Evolutionary conservation across 108 stramenopile species (phyloP), one percentile per base, ranked within the genome.

Genomic region (Nitzschia inconspicua): DNA sequence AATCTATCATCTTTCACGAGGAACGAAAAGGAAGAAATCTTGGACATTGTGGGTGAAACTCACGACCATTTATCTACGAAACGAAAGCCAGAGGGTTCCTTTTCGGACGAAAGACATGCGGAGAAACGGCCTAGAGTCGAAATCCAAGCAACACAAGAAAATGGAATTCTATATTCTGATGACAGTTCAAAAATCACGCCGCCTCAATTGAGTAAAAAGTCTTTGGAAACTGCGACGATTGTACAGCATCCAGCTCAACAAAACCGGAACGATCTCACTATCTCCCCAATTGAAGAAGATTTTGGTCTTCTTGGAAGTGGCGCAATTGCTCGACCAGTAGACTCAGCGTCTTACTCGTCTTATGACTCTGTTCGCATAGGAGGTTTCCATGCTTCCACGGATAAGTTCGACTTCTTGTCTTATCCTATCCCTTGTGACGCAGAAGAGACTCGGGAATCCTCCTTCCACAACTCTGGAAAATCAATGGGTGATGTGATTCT

Each of bases 201-300:
- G n/a, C n/a, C n/a, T n/a, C n/a, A n/a, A n/a, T n/a, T n/a, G n/a
- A n/a, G n/a, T n/a, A n/a, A n/a, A n/a, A n/a, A n/a, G n/a, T n/a
- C n/a, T n/a, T n/a, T n/a, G n/a, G n/a, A n/a, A n/a, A n/a, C n/a
- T n/a, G n/a, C n/a, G n/a, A n/a, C n/a, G n/a, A n/a, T n/a, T n/a
- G n/a, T n/a, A n/a, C n/a, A n/a, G n/a, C n/a, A n/a, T n/a, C n/a
- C n/a, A n/a, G n/a, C n/a, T n/a, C n/a, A n/a, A n/a, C n/a, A n/a
- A n/a, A n/a, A n/a, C n/a, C n/a, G n/a, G n/a, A n/a, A n/a, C n/a
- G n/a, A n/a, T n/a, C n/a, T n/a, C n/a, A n/a, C n/a, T n/a, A n/a
- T n/a, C n/a, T n/a, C n/a, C n/a, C n/a, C n/a, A n/a, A n/a, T n/a
- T 22, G 59, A 62, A 13, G 78, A 79, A 42, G 78, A 79, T 54